Evolutionary conservation across 192 early-diverging fungal genomes (phyloP).

Genomic region (Fimicolochytrium jonesii): DNA sequence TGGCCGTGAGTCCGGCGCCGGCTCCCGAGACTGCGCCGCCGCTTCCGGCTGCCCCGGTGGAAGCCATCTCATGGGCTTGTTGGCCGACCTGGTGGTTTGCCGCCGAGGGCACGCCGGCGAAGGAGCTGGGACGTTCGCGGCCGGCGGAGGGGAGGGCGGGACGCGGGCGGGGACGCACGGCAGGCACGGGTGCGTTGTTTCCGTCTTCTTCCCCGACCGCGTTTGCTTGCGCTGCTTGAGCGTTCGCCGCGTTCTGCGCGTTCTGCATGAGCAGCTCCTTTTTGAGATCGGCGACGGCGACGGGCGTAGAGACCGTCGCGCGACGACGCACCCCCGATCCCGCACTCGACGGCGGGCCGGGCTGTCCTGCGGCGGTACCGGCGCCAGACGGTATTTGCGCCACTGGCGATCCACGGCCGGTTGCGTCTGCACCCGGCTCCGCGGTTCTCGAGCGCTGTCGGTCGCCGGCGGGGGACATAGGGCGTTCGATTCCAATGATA

Average conservation of each 20-base stretch:
- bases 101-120: constrained; percentile 41
- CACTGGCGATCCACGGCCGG: no score
- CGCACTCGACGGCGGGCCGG: not conserved
- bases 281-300: constrained; percentile 30
- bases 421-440: not conserved
- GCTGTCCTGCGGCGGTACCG: constrained; percentile 15
- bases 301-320: constrained; percentile 32
- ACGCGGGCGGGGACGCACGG: constrained; percentile 16
- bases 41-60: no score
- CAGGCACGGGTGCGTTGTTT: constrained; percentile 7
- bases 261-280: constrained; percentile 26
- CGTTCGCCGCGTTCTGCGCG: constrained; percentile 5
- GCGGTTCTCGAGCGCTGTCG: not conserved
- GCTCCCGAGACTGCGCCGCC: no score
- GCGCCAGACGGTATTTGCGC: not conserved
- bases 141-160: constrained; percentile 11
- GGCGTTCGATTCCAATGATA: constrained; percentile 14
- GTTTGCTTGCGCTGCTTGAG: not conserved
- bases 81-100: no score
- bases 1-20: no score
- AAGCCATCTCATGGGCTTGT: no score
- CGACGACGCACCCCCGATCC: no score
- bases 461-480: not conserved
- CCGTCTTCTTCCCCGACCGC: not conserved
- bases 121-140: constrained; percentile 35